Conservation (phyloP, 2,329 filamentous ascomycete genomes). For the Botrytis squamosa region DNA sequence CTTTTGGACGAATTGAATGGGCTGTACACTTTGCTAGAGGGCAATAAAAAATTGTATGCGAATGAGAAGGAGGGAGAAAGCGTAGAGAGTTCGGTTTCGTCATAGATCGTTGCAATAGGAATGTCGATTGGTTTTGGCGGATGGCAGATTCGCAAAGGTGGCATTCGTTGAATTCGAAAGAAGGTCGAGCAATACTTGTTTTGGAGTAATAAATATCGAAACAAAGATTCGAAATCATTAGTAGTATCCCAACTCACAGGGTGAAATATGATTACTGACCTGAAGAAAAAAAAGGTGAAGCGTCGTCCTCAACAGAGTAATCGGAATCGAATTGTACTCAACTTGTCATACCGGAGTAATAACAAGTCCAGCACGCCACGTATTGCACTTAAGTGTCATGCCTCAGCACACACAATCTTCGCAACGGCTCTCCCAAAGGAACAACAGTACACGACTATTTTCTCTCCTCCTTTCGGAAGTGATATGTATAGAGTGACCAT, state of each 20-base stretch:
- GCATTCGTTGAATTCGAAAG: not conserved
- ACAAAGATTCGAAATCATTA: slow-evolving; percentile 29
- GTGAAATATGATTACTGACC: slow-evolving; percentile 28
- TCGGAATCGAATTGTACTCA: slow-evolving; percentile 43
- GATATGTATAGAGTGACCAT: slow-evolving; percentile 39
- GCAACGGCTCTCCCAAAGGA: slow-evolving; percentile 90
- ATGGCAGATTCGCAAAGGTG: not conserved
- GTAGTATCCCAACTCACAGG: slow-evolving; percentile 37
- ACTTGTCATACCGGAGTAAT: slow-evolving; percentile 30
- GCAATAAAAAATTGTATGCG: slow-evolving; percentile 23
- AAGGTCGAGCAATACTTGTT: not conserved
- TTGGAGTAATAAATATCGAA: not conserved
- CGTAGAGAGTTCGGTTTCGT: not conserved
- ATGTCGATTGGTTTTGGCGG: not conserved
- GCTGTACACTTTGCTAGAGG: slow-evolving; percentile 28
- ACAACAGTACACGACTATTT: slow-evolving; percentile 43
- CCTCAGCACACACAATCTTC: slow-evolving; percentile 74
- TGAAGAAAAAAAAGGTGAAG: slow-evolving; percentile 36
- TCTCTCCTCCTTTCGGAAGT: slow-evolving; percentile 35
- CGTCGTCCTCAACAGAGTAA: slow-evolving; percentile 42
- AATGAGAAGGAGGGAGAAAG: not conserved
- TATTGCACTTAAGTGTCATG: slow-evolving; percentile 92
- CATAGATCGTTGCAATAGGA: not conserved
- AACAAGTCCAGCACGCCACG: slow-evolving; percentile 65
- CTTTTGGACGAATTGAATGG: slow-evolving; percentile 28